A percentile compares a stretch with the other conserved stretches of the same genome.
These are phyloP conservation scores for Nitzschia sp. DNA, from an alignment of 108 stramenopile genomes.

Conservation along the genomic window DNA sequence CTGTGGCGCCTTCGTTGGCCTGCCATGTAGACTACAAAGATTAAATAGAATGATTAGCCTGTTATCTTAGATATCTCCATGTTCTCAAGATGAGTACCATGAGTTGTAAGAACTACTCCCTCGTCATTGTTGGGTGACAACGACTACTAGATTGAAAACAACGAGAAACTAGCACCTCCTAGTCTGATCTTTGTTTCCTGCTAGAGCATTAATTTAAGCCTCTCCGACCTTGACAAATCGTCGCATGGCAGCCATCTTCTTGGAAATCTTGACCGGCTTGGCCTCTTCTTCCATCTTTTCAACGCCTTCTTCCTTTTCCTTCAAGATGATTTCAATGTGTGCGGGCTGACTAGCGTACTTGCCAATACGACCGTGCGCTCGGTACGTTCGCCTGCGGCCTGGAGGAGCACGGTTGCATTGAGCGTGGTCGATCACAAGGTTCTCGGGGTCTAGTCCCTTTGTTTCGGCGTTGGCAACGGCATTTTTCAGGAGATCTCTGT, in stretches of 20 bases:
- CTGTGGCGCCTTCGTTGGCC: too few relatives aligned
- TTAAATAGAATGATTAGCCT: too few relatives aligned
- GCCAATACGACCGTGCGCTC: slow-evolving; percentile 99
- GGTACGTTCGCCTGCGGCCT: slow-evolving; percentile 97
- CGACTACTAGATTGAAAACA: too few relatives aligned
- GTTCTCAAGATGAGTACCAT: too few relatives aligned
- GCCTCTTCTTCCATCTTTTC: slow-evolving; percentile 77
- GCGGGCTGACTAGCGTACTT: slow-evolving; percentile 98
- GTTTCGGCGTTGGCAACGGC: slow-evolving; percentile 97
- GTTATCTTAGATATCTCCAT: too few relatives aligned
- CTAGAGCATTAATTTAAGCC: slow-evolving; percentile 28
- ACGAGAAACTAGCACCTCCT: too few relatives aligned
- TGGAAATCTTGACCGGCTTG: slow-evolving; percentile 72
- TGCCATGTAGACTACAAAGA: too few relatives aligned
- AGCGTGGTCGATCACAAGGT: slow-evolving; percentile 89
- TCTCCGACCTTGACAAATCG: slow-evolving; percentile 88
- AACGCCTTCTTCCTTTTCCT: slow-evolving; percentile 79
- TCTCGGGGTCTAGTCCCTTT: slow-evolving; percentile 91
- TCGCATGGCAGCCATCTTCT: slow-evolving; percentile 77
- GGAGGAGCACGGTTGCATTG: slow-evolving; percentile 97
- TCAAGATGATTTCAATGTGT: slow-evolving; percentile 97
- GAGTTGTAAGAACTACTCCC: too few relatives aligned
- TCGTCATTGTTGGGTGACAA: too few relatives aligned
- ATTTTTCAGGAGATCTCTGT: slow-evolving; percentile 94
- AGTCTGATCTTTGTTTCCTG: too few relatives aligned